Base-by-base conservation (phyloP, 306 rosid species). In the Rosa rugosa region DNA sequence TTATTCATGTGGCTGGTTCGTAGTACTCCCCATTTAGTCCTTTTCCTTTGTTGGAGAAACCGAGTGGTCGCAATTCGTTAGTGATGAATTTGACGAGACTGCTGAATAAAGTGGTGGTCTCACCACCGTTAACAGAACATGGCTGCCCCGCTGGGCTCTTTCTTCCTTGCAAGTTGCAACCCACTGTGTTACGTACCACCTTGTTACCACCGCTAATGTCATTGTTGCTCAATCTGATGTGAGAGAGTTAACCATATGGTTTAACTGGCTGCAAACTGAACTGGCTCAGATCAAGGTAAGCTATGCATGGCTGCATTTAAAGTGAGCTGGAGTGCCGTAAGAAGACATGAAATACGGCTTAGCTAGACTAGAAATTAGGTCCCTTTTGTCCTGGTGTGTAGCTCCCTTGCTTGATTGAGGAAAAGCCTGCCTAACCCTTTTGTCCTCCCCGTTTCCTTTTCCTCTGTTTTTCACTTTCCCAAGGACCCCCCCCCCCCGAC, bases 351-450 rank as follows among this genome's bases (percentile, higher is more conserved):
- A 20, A 20, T 7, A 54, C 11, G 60, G 25, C 25, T 18, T 18
- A 18, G 23, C 23, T 51, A 51, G 57, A 42, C 45, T 42, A 5
- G 45, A 42, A 42, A 41, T 41, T 41, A 41, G 44, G 44, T 8
- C 44, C 44, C 11, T 46, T 46, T 46, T 11, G 50, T 46, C 50
- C 16, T 46, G 50, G 9, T 42, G 45, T 42, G 36, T 31, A 31
- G 3, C 36, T 31, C 36, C 36, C 36, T 31, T 31, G 36, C 36
- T 31, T 31, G 7, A 6, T 42, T 5, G 45, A 53, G 22, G 22
- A 20, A 53, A 53, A 53, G 23, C 59, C 59, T 53, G 59, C 59
- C 59, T 53, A 51, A 51, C 60, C 60, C 60, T 56, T 56, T 56
- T 56, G 63, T 56, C 10, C 22, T 53, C 18, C 3, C 11, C 11